phyloP scores from a whole-genome alignment of 2,329 filamentous ascomycete genomes.

The Neofusicoccum cordaticola region DNA sequence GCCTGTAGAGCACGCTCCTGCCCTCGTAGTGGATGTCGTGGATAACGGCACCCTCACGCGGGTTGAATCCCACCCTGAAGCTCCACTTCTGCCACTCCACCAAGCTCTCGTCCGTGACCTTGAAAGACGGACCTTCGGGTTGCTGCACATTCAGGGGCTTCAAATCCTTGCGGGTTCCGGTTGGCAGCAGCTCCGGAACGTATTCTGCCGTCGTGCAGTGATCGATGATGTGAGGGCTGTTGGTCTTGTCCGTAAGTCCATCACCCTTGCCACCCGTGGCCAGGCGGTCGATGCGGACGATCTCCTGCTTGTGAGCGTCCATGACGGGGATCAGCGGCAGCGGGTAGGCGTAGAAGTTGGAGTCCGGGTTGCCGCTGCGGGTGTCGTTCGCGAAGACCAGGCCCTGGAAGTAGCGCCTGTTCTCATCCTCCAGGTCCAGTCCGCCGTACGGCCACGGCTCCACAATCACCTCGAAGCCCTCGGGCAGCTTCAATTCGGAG shows the following conservation, averaged over 20 bases:
- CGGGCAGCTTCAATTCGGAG: slow-evolving; percentile 51
- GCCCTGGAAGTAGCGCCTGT: slow-evolving; percentile 53
- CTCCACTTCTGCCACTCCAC: slow-evolving; percentile 50
- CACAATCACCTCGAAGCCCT: slow-evolving; percentile 55
- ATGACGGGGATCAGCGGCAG: slow-evolving; percentile 37
- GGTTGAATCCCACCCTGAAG: slow-evolving; percentile 39
- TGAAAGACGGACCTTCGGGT: slow-evolving; percentile 66
- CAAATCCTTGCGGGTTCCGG: slow-evolving; percentile 40
- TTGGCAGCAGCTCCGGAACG: slow-evolving; percentile 38
- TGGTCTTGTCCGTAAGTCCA: slow-evolving; percentile 37
- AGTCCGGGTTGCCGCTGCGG: slow-evolving; percentile 43
- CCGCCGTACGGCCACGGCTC: slow-evolving; percentile 59
- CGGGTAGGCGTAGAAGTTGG: slow-evolving; percentile 42
- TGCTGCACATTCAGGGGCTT: slow-evolving; percentile 74
- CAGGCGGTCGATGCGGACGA: slow-evolving; percentile 35
- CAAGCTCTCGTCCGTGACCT: slow-evolving; percentile 45
- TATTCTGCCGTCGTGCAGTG: slow-evolving; percentile 56
- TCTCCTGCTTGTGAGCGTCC: slow-evolving; percentile 33
- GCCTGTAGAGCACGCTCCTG: slow-evolving; percentile 63
- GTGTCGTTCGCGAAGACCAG: slow-evolving; percentile 53
- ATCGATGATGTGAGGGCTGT: slow-evolving; percentile 37
- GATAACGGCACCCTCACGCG: slow-evolving; percentile 61
- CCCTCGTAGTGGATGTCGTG: slow-evolving; percentile 68
- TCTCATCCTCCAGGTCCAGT: slow-evolving; percentile 47
- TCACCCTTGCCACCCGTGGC: slow-evolving; percentile 40